Evolutionary conservation across 371 early-diverging fungal species (phyloP).

Genomic region (Lichtheimia hyalospora): DNA sequence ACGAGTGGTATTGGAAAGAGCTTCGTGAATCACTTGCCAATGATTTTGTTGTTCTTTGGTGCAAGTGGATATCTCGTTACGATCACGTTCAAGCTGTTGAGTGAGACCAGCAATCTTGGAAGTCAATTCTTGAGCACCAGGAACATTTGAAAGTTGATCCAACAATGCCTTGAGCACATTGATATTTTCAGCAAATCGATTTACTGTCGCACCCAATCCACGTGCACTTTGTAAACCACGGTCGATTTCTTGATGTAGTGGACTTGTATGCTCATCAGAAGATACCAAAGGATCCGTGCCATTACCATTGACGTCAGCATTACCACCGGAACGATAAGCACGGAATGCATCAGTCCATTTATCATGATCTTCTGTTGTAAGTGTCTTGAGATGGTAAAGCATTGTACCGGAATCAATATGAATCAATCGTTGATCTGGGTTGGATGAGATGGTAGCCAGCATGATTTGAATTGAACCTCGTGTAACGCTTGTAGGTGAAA

Average conservation of each 20-base stretch:
- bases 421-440: slow-evolving; percentile 65
- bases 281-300: not conserved
- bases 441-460: slow-evolving; percentile 63
- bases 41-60: slow-evolving; percentile 14
- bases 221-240: slow-evolving; percentile 8
- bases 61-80: not conserved
- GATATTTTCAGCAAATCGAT: slow-evolving; percentile 9
- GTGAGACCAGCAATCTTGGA: slow-evolving; percentile 1
- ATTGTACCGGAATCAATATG: slow-evolving; percentile 83
- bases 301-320: slow-evolving; percentile 4
- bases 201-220: slow-evolving; percentile 5
- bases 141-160: slow-evolving; percentile 8
- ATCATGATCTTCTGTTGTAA: slow-evolving; percentile 66
- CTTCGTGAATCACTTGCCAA: slow-evolving; percentile 13
- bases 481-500: slow-evolving; percentile 58
- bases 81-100: slow-evolving; percentile 9
- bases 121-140: slow-evolving; percentile 8
- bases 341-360: slow-evolving; percentile 60
- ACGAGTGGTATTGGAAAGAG: not conserved
- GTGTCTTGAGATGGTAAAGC: slow-evolving; percentile 76
- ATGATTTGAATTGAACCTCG: slow-evolving; percentile 75
- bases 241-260: slow-evolving; percentile 2
- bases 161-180: slow-evolving; percentile 12
- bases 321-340: slow-evolving; percentile 12
- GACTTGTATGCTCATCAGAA: not conserved